Base-by-base conservation (phyloP, 2,329 filamentous ascomycete species). In the Pseudocercospora eumusae region DNA sequence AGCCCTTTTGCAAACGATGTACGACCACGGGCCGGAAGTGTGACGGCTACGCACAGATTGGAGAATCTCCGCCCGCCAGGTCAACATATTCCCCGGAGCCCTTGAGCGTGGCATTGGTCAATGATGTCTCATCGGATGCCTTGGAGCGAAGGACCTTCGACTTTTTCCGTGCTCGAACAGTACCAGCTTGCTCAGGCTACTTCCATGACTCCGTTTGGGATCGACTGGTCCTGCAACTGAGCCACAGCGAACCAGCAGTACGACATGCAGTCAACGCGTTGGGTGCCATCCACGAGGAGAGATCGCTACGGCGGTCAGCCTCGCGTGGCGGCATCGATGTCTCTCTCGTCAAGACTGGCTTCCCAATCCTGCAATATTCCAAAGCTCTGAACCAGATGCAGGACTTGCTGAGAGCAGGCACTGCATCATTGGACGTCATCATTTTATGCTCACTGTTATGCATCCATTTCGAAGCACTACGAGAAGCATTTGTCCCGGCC, bases 11-110 rank as follows among this genome's bases (percentile, higher is more conserved):
- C 66, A 72, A 79, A 36, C 80, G 82, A 60, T 86, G 84, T 68
- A 79, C 78, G 33, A 82, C 80, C 60, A 85, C 83, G 2, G 83
- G 84, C 11, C 79, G 84, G 57, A 80, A 78, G 66, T 86, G 84
- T 68, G 84, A 86, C 69, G 84, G 84, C 61, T 86, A 86, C 58
- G 67, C 62, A 20, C 45, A 58, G 11, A 61, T 60, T 44, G 57
- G 60, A 31, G 63, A 67, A 11, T 59, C 57, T 27, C 42, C 54
- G n/a, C 36, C 59, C 53, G 53, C 53, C 61, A 42, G 58, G 23
- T 59, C 57, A 44, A 54, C 52, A 40, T 54, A 54, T 54, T 56
- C 58, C 50, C 62, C 49, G 45, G 62, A 62, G 53, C 66, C 62
- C 4, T 63, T 68, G 28, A 60, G 58, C 8, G 60, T 65, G 9